These are phyloP conservation scores for Senna tora DNA, from an alignment of 306 rosid genomes.

Conservation along the genomic window DNA sequence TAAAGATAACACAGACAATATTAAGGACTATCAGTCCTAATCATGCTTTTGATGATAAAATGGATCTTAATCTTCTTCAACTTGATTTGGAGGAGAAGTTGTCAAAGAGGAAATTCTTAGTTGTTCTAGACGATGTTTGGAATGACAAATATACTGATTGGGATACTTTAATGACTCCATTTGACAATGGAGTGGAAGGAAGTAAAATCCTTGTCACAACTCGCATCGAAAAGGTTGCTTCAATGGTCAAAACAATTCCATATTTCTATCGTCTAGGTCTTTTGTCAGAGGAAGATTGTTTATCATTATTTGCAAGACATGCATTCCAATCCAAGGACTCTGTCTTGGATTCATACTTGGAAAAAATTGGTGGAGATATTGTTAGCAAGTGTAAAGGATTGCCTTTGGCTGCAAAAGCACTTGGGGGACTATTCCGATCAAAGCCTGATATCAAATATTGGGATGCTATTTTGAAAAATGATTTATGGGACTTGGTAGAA, in stretches of 20 bases:
- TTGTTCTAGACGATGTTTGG: slow-evolving; percentile 37
- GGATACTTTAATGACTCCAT: background rate
- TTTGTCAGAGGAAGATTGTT: background rate
- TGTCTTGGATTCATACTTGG: background rate
- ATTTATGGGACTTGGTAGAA: background rate
- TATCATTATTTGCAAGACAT: slow-evolving; percentile 7
- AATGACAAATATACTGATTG: background rate
- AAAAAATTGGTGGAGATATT: background rate
- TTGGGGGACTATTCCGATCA: slow-evolving; percentile 16
- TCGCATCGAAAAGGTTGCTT: background rate
- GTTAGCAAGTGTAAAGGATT: slow-evolving; percentile 27
- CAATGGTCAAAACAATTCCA: background rate
- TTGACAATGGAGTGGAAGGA: background rate
- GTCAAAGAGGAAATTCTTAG: background rate
- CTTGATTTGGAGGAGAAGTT: slow-evolving; percentile 3
- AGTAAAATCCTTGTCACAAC: slow-evolving; percentile 35
- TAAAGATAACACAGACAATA: background rate
- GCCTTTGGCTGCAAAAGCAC: slow-evolving; percentile 12
- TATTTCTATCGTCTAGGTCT: background rate
- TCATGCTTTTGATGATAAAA: background rate
- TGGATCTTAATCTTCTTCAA: background rate
- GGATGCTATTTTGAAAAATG: background rate
- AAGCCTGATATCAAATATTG: background rate
- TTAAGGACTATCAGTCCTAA: background rate
- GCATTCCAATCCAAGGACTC: background rate